Percentiles rank a stretch among this genome's conserved stretches.
Evolutionary conservation across 495 filamentous ascomycete species (phyloP).

Genomic region (Podospora sp.): DNA sequence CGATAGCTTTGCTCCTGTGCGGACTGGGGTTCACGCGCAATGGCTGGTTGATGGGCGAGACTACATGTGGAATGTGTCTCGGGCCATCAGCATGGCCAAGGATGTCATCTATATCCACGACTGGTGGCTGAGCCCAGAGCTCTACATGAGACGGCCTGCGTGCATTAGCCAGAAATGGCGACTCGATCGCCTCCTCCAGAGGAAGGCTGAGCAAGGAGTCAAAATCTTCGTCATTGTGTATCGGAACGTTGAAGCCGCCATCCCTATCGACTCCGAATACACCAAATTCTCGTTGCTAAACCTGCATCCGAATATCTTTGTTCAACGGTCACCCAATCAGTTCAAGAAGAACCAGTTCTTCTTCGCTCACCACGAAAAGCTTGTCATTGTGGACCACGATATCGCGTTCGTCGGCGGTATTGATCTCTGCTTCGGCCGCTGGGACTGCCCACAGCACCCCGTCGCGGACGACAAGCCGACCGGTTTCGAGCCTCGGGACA

Average conservation of each 20-base stretch:
- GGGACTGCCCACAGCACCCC: constrained; percentile 93
- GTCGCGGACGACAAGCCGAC: constrained; percentile 93
- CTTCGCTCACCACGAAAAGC: constrained; percentile 98
- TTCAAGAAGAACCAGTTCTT: constrained; percentile 99
- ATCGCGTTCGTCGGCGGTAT: constrained; percentile 96
- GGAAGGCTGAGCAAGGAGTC: constrained; percentile 91
- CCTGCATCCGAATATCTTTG: constrained; percentile 92
- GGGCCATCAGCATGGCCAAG: constrained; percentile 95
- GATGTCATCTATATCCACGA: constrained; percentile 99
- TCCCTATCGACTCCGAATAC: constrained; percentile 98
- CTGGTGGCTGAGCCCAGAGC: constrained; percentile 97
- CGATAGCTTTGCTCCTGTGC: constrained; percentile 89
- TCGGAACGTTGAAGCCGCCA: constrained; percentile 95
- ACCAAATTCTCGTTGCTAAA: constrained; percentile 97
- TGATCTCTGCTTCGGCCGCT: constrained; percentile 95
- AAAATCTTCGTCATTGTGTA: constrained; percentile 99
- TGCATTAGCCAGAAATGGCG: constrained; percentile 99
- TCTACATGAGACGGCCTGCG: constrained; percentile 93
- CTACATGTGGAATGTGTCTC: constrained; percentile 98
- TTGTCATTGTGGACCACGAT: constrained; percentile 93
- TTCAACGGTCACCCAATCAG: constrained; percentile 94
- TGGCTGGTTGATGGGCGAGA: constrained; percentile 97
- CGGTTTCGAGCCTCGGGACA: constrained; percentile 74
- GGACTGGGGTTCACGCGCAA: constrained; percentile 84
- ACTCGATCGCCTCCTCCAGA: constrained; percentile 89